These are phyloP conservation scores for Pelargonium myrrhifolium DNA, from an alignment of 441 rosid species.

Conservation along the genomic window DNA sequence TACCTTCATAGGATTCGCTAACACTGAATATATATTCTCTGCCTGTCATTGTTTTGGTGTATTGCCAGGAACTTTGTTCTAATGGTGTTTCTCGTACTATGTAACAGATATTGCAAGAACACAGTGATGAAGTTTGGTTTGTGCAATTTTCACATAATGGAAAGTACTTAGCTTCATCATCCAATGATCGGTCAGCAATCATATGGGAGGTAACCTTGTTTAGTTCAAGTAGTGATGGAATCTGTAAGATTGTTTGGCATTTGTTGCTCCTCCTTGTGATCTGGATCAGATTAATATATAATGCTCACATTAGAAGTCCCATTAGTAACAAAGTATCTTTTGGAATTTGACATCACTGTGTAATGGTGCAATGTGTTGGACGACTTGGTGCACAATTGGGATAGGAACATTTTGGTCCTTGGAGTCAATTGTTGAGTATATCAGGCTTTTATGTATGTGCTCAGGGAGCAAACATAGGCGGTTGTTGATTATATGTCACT, in stretches of 20 bases:
- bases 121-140: slow-evolving; percentile 87
- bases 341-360: too few species aligned
- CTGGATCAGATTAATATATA: too few species aligned
- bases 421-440: background rate
- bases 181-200: slow-evolving; percentile 61
- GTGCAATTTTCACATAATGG: slow-evolving; percentile 84
- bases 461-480: too few species aligned
- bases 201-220: slow-evolving; percentile 67
- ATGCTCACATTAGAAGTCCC: too few species aligned
- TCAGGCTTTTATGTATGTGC: too few species aligned
- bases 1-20: too few species aligned
- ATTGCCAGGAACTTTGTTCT: background rate
- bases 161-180: slow-evolving; percentile 74
- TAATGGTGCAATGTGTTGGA: background rate
- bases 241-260: background rate
- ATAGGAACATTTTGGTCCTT: background rate
- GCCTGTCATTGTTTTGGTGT: background rate
- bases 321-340: too few species aligned
- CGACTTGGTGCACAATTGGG: background rate
- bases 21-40: background rate
- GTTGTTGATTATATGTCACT: too few species aligned
- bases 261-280: too few species aligned
- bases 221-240: slow-evolving; percentile 8
- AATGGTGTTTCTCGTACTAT: slow-evolving; percentile 15
- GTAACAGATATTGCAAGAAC: slow-evolving; percentile 67